Percentiles rank a stretch among this genome's conserved stretches.
These are phyloP conservation scores for Phytopythium aichiense DNA, from an alignment of 352 stramenopile species.

Conservation along the genomic window DNA sequence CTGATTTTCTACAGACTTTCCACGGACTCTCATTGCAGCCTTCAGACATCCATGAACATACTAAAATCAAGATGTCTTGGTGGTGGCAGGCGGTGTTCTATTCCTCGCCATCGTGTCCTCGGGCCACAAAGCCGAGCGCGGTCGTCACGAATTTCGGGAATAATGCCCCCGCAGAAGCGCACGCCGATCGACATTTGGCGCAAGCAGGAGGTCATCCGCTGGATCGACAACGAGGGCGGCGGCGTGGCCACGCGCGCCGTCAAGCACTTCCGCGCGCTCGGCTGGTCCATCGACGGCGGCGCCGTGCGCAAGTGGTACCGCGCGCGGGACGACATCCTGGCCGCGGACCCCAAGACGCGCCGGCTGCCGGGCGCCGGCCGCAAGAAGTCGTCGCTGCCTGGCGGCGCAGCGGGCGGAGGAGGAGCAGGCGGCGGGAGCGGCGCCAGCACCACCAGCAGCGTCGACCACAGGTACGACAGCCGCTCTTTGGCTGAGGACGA, in stretches of 20 bases:
- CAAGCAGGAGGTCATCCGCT: conserved; percentile 17
- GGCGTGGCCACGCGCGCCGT: conserved; percentile 10
- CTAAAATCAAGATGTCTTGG: no score
- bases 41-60: no score
- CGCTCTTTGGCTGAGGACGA: background rate
- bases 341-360: conserved; percentile 9
- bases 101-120: no score
- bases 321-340: conserved; percentile 13
- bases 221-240: conserved; percentile 13
- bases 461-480: background rate
- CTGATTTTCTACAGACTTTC: no score
- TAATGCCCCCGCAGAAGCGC: conserved; percentile 3
- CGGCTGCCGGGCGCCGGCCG: conserved; percentile 10
- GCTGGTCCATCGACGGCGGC: conserved; percentile 12
- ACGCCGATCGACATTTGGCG: conserved; percentile 14
- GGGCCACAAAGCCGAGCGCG: no score
- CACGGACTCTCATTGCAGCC: no score
- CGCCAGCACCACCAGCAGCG: background rate
- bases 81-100: no score
- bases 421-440: background rate
- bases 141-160: no score
- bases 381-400: conserved; percentile 7
- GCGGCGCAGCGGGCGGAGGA: background rate
- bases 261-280: conserved; percentile 13
- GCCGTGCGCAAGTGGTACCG: conserved; percentile 19